Percentiles rank a stretch among this genome's conserved stretches.
These are phyloP conservation scores for Clavispora asparagi DNA, from an alignment of 805 yeast genomes.

Conservation along the genomic window DNA sequence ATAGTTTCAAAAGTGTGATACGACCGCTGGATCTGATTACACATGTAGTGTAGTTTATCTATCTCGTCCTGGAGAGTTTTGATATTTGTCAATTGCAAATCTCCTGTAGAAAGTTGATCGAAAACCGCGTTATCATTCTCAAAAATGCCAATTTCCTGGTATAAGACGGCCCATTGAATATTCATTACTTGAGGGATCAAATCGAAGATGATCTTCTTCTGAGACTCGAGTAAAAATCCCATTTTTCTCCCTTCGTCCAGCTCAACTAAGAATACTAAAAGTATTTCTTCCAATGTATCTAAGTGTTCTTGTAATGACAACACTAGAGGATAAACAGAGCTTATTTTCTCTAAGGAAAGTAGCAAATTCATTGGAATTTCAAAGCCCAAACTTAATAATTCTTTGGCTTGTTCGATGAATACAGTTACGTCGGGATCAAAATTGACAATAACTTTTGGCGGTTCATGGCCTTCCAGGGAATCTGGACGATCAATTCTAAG, in stretches of 20 bases:
- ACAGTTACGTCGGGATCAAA: not conserved
- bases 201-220: constrained; percentile 26
- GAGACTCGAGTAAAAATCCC: constrained; percentile 35
- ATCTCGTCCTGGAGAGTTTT: constrained; percentile 21
- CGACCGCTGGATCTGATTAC: constrained; percentile 5
- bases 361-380: constrained; percentile 52
- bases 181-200: constrained; percentile 6
- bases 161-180: constrained; percentile 8
- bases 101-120: constrained; percentile 30
- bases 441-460: constrained; percentile 1
- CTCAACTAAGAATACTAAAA: constrained; percentile 14
- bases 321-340: constrained; percentile 54
- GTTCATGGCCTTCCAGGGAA: too few relatives aligned
- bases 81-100: constrained; percentile 23
- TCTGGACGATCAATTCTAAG: not conserved
- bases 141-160: constrained; percentile 16
- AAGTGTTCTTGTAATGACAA: constrained; percentile 49
- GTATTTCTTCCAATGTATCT: constrained; percentile 29
- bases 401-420: constrained; percentile 5
- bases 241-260: constrained; percentile 37
- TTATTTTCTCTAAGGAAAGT: constrained; percentile 44
- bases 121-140: constrained; percentile 26
- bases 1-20: constrained; percentile 1
- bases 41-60: constrained; percentile 11
- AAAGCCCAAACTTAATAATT: constrained; percentile 36